phyloP scores from a whole-genome alignment of 179 eudicot species.

The Beta lomatogona region DNA sequence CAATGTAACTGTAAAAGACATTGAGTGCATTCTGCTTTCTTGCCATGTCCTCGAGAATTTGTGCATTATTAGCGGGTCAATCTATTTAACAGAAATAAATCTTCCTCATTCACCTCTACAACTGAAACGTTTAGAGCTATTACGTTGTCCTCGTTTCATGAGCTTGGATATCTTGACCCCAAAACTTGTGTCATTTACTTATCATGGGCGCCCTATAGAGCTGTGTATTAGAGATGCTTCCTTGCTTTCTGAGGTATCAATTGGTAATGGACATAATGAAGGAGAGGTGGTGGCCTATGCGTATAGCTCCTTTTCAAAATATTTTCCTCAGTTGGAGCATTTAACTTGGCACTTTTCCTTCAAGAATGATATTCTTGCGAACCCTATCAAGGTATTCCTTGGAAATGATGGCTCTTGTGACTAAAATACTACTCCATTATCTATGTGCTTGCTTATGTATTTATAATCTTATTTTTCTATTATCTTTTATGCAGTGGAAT shows the following conservation, averaged over 20 bases:
- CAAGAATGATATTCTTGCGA: too few species aligned
- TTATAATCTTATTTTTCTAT: too few species aligned
- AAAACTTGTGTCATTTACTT: slow-evolving; percentile 1
- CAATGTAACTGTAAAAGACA: background rate
- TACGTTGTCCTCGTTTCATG: background rate
- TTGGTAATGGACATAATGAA: background rate
- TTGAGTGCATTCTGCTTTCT: background rate
- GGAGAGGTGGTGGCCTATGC: background rate
- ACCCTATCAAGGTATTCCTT: background rate
- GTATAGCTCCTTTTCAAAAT: background rate
- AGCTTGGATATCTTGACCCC: slow-evolving; percentile 1
- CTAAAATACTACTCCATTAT: background rate
- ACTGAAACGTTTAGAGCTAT: slow-evolving; percentile 1
- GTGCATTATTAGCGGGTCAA: background rate
- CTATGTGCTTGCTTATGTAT: too few species aligned
- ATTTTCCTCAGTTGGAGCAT: slow-evolving; percentile 2
- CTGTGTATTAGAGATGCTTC: slow-evolving; percentile 1
- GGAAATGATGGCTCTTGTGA: background rate
- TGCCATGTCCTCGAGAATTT: background rate
- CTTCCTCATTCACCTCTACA: background rate
- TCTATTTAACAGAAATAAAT: background rate
- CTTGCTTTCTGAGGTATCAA: background rate
- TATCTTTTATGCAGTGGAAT: too few species aligned
- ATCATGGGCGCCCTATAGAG: background rate
- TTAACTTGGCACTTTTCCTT: background rate